phyloP scores from a whole-genome alignment of 1,139 yeast species.

The Geotrichum restrictum region DNA sequence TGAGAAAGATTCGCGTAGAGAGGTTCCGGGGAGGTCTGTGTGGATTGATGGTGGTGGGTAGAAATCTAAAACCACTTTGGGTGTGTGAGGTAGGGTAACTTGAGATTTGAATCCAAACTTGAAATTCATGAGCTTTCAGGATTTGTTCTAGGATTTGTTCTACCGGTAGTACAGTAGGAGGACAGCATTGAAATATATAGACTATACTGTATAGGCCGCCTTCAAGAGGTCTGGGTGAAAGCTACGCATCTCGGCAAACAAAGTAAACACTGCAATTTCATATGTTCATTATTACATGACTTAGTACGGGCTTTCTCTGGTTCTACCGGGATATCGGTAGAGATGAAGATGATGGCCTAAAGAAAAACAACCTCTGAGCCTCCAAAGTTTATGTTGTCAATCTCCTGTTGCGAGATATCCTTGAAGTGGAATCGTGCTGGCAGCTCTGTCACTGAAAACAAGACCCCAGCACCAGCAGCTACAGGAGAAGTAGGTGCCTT shows the following conservation, averaged over 20 bases:
- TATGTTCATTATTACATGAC: no score
- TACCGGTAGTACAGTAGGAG: no score
- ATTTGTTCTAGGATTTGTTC: background rate
- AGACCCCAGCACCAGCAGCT: conserved; percentile 48
- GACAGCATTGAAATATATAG: no score
- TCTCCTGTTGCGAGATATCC: conserved; percentile 59
- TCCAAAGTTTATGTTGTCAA: conserved; percentile 68
- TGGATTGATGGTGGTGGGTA: background rate
- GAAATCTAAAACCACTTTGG: background rate
- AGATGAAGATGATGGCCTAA: no score
- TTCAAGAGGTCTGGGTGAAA: no score
- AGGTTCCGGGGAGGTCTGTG: background rate
- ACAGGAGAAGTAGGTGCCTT: conserved; percentile 36
- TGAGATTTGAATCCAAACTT: background rate
- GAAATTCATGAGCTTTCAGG: background rate
- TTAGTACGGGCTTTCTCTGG: no score
- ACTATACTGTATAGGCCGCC: no score
- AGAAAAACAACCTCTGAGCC: conserved; percentile 53
- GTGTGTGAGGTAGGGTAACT: background rate
- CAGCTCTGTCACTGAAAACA: conserved; percentile 57
- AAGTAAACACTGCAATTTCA: no score
- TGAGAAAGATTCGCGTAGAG: background rate
- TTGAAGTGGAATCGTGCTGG: conserved; percentile 68
- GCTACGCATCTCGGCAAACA: no score
- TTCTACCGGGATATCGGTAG: no score